Base-by-base conservation (phyloP, 2,329 filamentous ascomycete genomes). In the Penicillium hesseltinei region DNA sequence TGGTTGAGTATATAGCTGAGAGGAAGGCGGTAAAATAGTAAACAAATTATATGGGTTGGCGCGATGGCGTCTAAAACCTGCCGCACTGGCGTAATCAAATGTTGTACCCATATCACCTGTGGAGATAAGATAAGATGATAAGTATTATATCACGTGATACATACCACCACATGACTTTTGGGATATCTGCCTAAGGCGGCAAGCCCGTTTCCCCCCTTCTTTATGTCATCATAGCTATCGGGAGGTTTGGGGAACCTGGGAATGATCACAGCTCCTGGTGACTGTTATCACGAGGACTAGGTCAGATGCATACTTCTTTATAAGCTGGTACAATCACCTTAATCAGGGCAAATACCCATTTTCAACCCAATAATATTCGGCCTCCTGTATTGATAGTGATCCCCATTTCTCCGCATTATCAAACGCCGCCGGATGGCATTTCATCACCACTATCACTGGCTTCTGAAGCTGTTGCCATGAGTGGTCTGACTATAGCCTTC, bases 181-280 rank as follows among this genome's bases (percentile, higher is more conserved):
- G 19, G 17, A 25, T 11, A 3, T 0, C 5, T 52, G 50, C 50
- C 50, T 52, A 10, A 52, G 50, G 50, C 31, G 9, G 5, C 8
- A 36, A n/a, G 8, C 2, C 4, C 5, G 13, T 19, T 21, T 33
- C 27, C 44, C 45, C 45, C 45, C 45, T 35, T 46, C 31, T 51
- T 58, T 62, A 63, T 63, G 61, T 63, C 61, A 63, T 63, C 55
- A 52, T 42, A 43, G 52, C 39, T 36, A 36, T 44, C 23, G 40
- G 40, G 19, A 52, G 39, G 13, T 36, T 23, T 45, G 39, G 29
- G 15, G 38, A 33, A 33, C 31, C 31, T 33, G 11, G 31, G 31
- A 51, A 44, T 51, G 49, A 58, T 45, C 47, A 48, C 36, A 48
- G 51, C 54, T 59, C 39, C 53, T 21, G 44, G 51, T 47, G 52